Evolutionary conservation across 371 early-diverging fungal genomes (phyloP), one percentile per base, ranked within the genome.

Genomic region (Mortierella polycephala): DNA sequence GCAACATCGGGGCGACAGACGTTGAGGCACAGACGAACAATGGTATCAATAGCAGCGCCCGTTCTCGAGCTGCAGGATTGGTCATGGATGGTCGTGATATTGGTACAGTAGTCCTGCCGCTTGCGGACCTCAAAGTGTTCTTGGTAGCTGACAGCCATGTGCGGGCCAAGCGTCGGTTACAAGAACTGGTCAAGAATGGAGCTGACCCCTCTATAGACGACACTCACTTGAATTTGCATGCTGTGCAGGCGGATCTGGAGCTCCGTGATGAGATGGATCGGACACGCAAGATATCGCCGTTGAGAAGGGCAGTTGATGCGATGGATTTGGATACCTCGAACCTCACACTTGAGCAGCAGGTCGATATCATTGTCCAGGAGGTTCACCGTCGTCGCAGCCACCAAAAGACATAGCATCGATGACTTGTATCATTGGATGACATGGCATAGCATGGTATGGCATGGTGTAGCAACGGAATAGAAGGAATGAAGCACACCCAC

Each of bases 21-120:
- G 47, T 62, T 7, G 62, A 55, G 30, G 0, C 70, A 44, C 44
- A 61, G 21, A 13, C 20, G 12, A 30, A 12, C 7, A 41, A 58
- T 14, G 12, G 8, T 11, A 14, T 13, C 54, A 20, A 54, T 50
- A 11, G 41, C 73, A 5, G 10, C 18, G 45, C 42, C 40, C 39
- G 30, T 30, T 30, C 30, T 2, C 30, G 30, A 30, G 30, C 30
- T 30, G 30, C 13, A 18, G 95, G 96, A 21, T 82, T 96, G 18
- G 94, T 98, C 9, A 94, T 97, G 91, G 98, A 98, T 81, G 98
- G 98, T 9, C 83, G 98, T 7, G 98, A 98, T 83, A 96, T 97
- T 57, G 97, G 97, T 16, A 94, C 96, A 0, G 89, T 89, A 0
- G 91, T 98, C 5, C 83, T 98, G 45, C 97, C 98, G 0, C 82